phyloP scores from a whole-genome alignment of 2,329 filamentous ascomycete species.

The Aschersonia sp. region DNA sequence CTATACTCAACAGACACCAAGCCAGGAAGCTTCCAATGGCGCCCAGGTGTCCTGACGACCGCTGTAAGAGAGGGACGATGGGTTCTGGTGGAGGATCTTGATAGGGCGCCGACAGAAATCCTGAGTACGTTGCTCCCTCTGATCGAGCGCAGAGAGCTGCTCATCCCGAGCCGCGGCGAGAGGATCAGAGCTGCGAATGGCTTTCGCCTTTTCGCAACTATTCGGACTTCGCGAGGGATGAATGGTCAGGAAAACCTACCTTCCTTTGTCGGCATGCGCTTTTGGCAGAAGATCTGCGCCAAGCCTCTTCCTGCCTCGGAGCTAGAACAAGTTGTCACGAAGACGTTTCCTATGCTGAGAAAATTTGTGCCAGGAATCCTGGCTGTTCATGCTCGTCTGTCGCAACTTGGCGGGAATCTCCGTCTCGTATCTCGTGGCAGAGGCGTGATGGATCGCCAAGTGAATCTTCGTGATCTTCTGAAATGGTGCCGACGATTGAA shows the following conservation, averaged over 20 bases:
- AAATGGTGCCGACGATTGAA: constrained; percentile 79
- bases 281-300: constrained; percentile 72
- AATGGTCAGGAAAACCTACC: constrained; percentile 54
- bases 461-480: constrained; percentile 64
- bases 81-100: constrained; percentile 94
- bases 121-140: constrained; percentile 85
- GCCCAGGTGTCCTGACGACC: constrained; percentile 81
- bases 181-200: constrained; percentile 67
- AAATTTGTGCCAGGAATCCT: constrained; percentile 46
- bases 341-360: constrained; percentile 54
- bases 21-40: constrained; percentile 84
- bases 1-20: constrained; percentile 82
- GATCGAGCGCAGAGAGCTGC: constrained; percentile 80
- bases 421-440: constrained; percentile 17
- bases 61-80: constrained; percentile 89
- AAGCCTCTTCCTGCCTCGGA: constrained; percentile 52
- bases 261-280: constrained; percentile 64
- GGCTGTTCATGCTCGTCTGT: constrained; percentile 40
- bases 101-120: constrained; percentile 87
- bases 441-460: constrained; percentile 35
- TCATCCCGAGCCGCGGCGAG: constrained; percentile 82
- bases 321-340: constrained; percentile 56
- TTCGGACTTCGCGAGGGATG: constrained; percentile 59
- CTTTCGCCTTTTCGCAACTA: constrained; percentile 85
- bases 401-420: constrained; percentile 32